Evolutionary conservation across 2,329 filamentous ascomycete genomes (phyloP).

Genomic region (Ophiostoma perfectum): DNA sequence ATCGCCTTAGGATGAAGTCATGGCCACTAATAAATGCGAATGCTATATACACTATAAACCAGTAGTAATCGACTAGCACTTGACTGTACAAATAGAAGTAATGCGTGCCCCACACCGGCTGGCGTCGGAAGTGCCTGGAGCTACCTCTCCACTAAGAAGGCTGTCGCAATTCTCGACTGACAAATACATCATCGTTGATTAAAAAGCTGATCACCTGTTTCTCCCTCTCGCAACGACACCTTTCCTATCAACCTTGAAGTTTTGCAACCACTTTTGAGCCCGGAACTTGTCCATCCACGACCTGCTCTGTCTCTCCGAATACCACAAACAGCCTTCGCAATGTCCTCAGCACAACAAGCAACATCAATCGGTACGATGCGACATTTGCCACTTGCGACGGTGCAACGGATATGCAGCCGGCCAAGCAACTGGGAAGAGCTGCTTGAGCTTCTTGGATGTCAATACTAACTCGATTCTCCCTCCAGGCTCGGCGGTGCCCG

Average conservation of each 20-base stretch:
- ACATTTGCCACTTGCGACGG: not conserved
- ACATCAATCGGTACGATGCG: conserved; percentile 31
- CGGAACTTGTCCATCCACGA: no score
- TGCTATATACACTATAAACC: not conserved
- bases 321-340: conserved; percentile 18
- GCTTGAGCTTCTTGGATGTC: not conserved
- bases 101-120: conserved; percentile 14
- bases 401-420: conserved; percentile 1
- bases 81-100: not conserved
- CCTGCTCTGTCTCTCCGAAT: not conserved
- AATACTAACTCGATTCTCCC: not conserved
- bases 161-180: conserved; percentile 23
- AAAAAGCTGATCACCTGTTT: conserved; percentile 14
- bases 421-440: not conserved
- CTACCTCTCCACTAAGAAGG: conserved; percentile 18
- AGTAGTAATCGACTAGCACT: not conserved
- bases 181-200: conserved; percentile 18
- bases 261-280: not conserved
- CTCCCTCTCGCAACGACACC: not conserved
- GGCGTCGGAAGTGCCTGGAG: conserved; percentile 8
- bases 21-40: not conserved
- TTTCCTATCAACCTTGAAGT: not conserved
- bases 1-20: not conserved
- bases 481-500: conserved; percentile 10
- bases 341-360: conserved; percentile 31